Evolutionary conservation across 2,329 filamentous ascomycete species (phyloP).

Genomic region (Colletotrichum caudatum): DNA sequence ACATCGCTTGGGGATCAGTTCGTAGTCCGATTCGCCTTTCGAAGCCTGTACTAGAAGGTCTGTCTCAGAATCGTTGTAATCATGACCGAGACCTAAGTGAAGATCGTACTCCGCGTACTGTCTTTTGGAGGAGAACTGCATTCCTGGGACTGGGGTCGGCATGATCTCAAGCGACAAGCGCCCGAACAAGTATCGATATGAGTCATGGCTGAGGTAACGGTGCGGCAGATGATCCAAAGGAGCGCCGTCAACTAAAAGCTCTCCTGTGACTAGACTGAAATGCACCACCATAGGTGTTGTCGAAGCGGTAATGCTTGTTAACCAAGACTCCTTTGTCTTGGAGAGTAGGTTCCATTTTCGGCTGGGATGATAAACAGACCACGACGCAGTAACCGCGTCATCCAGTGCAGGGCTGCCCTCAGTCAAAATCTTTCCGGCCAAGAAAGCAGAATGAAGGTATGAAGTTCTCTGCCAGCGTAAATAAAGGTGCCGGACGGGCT

Average conservation of each 20-base stretch:
- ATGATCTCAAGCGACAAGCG: slow-evolving; percentile 56
- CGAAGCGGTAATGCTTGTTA: slow-evolving; percentile 4
- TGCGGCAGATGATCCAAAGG: slow-evolving; percentile 61
- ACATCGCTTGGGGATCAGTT: slow-evolving; percentile 1
- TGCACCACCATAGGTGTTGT: slow-evolving; percentile 50
- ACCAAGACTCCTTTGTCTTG: neutral
- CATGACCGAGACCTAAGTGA: slow-evolving; percentile 15
- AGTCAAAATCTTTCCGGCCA: neutral
- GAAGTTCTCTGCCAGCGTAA: slow-evolving; percentile 12
- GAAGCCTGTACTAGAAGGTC: slow-evolving; percentile 10
- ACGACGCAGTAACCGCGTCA: neutral
- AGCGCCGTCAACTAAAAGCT: slow-evolving; percentile 64
- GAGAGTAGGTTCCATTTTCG: neutral
- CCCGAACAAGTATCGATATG: slow-evolving; percentile 60
- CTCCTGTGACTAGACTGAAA: slow-evolving; percentile 63
- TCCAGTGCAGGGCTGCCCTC: neutral
- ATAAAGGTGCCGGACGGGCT: neutral
- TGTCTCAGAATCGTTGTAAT: neutral
- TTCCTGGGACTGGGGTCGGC: slow-evolving; percentile 52
- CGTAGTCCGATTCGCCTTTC: neutral
- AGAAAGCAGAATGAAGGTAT: neutral
- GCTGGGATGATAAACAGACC: slow-evolving; percentile 6
- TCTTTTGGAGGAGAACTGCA: slow-evolving; percentile 56
- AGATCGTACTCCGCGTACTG: slow-evolving; percentile 47
- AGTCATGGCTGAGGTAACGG: slow-evolving; percentile 55